Evolutionary conservation across 2,329 filamentous ascomycete species (phyloP).

Genomic region (Scytalidium lignicola): DNA sequence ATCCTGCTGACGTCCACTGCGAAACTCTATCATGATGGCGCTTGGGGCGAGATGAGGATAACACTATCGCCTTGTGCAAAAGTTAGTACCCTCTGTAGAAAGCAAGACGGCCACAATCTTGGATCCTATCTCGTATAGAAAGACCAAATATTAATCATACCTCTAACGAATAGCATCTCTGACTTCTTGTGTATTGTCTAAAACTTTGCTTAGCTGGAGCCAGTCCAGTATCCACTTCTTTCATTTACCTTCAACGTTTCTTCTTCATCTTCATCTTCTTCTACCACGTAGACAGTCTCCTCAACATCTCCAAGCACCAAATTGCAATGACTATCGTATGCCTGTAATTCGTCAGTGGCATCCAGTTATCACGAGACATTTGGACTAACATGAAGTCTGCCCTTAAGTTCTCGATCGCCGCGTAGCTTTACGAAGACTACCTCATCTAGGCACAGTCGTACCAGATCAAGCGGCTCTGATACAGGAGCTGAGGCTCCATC

Average conservation of each 20-base stretch:
- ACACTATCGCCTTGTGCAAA: constrained; percentile 61
- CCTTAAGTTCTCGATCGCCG: constrained; percentile 92
- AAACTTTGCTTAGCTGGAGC: not conserved
- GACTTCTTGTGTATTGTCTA: constrained; percentile 94
- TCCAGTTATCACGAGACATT: constrained; percentile 1
- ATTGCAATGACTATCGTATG: constrained; percentile 98
- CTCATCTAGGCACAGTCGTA: constrained; percentile 90
- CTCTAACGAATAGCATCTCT: constrained; percentile 97
- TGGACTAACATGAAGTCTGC: constrained; percentile 79
- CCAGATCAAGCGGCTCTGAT: constrained; percentile 90
- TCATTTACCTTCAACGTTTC: constrained; percentile 65
- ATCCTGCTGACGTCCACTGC: not conserved
- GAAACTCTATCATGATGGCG: constrained; percentile 17
- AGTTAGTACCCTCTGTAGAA: constrained; percentile 9
- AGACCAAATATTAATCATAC: constrained; percentile 42
- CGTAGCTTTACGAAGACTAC: constrained; percentile 95
- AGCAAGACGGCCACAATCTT: no score
- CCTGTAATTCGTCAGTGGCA: constrained; percentile 47
- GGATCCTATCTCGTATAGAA: not conserved
- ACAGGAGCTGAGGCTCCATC: constrained; percentile 65
- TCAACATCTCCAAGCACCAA: constrained; percentile 93
- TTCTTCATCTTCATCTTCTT: constrained; percentile 78
- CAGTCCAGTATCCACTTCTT: no score
- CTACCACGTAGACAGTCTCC: constrained; percentile 91
- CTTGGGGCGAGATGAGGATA: constrained; percentile 60